A percentile compares a stretch with the other conserved stretches of the same genome.
These are phyloP conservation scores for Aleurites moluccanus DNA, from an alignment of 441 rosid species.

Conservation along the genomic window DNA sequence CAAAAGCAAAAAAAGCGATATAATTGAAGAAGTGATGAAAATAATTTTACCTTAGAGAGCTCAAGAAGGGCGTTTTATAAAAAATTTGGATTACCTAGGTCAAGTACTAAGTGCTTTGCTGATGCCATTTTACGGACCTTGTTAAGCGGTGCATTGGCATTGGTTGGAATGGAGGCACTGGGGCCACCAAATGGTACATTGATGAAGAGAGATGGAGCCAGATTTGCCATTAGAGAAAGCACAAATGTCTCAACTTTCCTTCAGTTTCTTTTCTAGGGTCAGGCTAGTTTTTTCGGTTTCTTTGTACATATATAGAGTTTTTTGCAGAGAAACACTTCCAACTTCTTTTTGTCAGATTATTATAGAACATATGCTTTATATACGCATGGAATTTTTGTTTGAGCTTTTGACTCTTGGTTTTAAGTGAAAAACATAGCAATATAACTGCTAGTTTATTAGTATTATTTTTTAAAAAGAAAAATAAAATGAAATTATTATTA, in stretches of 20 bases:
- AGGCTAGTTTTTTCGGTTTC: not conserved
- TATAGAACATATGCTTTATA: slow-evolving; percentile 23
- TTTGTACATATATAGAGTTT: not conserved
- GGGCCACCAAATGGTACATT: slow-evolving; percentile 48
- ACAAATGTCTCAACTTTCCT: not conserved
- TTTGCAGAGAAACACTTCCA: not conserved
- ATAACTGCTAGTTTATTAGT: not conserved
- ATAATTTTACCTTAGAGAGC: slow-evolving; percentile 69
- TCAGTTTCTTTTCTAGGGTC: not conserved
- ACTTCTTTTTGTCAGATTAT: not conserved
- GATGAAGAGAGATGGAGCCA: slow-evolving; percentile 48
- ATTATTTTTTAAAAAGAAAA: not conserved
- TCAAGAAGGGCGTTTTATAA: slow-evolving; percentile 96
- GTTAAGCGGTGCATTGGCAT: slow-evolving; percentile 56
- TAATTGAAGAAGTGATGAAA: not conserved
- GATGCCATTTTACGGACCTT: slow-evolving; percentile 94
- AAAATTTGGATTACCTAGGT: slow-evolving; percentile 95
- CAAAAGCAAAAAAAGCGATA: not conserved
- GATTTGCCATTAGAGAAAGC: slow-evolving; percentile 36
- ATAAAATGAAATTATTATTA: too few relatives aligned
- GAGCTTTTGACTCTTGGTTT: not conserved
- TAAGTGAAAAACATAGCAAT: too few relatives aligned
- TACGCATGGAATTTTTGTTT: slow-evolving; percentile 19
- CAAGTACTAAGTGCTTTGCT: slow-evolving; percentile 92
- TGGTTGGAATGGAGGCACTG: slow-evolving; percentile 26